Percentiles rank a stretch among this genome's conserved stretches.
These are phyloP conservation scores for Clarireedia monteithiana DNA, from an alignment of 2,329 filamentous ascomycete genomes.

Conservation along the genomic window DNA sequence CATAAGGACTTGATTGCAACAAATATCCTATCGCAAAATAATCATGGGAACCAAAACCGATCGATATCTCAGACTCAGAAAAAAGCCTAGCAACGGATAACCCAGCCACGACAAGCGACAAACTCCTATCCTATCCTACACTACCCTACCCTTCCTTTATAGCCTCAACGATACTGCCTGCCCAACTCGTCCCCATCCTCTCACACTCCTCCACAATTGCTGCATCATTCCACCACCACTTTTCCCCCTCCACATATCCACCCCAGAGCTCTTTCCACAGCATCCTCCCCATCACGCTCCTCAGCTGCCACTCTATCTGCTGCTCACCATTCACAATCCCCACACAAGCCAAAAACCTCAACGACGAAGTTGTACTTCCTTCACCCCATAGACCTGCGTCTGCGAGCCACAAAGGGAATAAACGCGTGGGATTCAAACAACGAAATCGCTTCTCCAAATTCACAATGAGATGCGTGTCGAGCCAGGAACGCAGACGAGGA, in stretches of 20 bases:
- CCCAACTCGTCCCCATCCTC: constrained; percentile 47
- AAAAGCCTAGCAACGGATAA: not conserved
- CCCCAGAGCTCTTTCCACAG: constrained; percentile 58
- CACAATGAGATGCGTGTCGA: constrained; percentile 51
- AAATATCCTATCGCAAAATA: no score
- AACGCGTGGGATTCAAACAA: constrained; percentile 49
- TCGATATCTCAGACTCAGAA: not conserved
- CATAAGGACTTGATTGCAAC: no score
- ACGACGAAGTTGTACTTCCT: constrained; percentile 19
- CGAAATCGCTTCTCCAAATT: constrained; percentile 52
- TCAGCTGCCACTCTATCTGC: constrained; percentile 36
- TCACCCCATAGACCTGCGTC: constrained; percentile 43
- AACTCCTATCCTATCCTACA: not conserved
- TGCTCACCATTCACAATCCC: constrained; percentile 14
- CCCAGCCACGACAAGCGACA: not conserved
- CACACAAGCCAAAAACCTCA: constrained; percentile 20
- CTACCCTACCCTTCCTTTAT: constrained; percentile 34
- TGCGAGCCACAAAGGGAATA: constrained; percentile 52
- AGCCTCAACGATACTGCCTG: constrained; percentile 49
- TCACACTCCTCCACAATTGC: constrained; percentile 48
- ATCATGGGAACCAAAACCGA: not conserved
- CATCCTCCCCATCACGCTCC: constrained; percentile 45
- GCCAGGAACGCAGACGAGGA: constrained; percentile 49
- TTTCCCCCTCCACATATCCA: constrained; percentile 25
- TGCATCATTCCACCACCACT: constrained; percentile 57